Percentiles rank a stretch among this genome's conserved stretches.
Evolutionary conservation across 2,329 filamentous ascomycete genomes (phyloP).

Genomic region (Trichoderma sp.): DNA sequence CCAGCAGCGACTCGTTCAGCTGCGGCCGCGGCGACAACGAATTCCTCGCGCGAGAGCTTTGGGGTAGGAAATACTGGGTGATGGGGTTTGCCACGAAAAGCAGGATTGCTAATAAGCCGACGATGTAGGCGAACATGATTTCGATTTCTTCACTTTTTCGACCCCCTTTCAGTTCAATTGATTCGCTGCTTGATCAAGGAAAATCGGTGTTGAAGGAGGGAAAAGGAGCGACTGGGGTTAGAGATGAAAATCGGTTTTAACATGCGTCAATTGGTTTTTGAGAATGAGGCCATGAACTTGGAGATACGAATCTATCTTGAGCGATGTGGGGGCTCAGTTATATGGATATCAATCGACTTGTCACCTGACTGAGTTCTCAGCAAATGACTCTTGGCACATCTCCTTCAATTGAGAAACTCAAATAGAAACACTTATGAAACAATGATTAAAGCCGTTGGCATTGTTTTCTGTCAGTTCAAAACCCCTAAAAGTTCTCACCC

Average conservation of each 20-base stretch:
- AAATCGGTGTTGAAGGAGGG: background rate
- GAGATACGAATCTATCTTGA: background rate
- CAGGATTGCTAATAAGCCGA: slow-evolving; percentile 42
- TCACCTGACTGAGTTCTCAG: background rate
- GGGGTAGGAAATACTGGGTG: slow-evolving; percentile 35
- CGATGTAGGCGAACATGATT: slow-evolving; percentile 45
- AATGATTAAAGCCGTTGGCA: background rate
- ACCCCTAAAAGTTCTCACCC: background rate
- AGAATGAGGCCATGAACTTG: background rate
- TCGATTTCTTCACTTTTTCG: background rate
- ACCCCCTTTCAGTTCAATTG: background rate
- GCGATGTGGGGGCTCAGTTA: slow-evolving; percentile 4
- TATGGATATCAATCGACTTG: background rate
- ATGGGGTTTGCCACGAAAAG: slow-evolving; percentile 47
- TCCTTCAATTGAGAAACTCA: background rate
- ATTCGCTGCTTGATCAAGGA: background rate
- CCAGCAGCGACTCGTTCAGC: slow-evolving; percentile 51
- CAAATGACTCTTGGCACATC: background rate
- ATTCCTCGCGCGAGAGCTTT: slow-evolving; percentile 21
- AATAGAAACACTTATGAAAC: background rate
- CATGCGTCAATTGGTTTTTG: background rate
- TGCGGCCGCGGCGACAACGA: slow-evolving; percentile 41
- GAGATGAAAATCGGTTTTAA: background rate
- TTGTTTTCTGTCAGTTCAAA: background rate
- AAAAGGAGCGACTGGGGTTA: background rate